Base-by-base conservation (phyloP, 495 filamentous ascomycete species). In the Jackrogersella multiformis region DNA sequence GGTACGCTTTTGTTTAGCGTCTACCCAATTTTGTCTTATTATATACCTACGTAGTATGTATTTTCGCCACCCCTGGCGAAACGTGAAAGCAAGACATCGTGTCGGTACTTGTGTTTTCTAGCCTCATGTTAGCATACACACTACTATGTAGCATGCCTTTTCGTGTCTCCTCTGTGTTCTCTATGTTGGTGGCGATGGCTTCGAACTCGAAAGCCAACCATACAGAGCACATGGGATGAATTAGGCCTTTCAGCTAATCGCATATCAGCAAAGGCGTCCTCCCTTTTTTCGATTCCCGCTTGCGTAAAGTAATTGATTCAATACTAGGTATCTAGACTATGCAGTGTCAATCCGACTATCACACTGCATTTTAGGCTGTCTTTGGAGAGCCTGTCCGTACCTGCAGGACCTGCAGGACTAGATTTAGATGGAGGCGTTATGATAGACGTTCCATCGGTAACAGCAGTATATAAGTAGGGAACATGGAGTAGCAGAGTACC, bases 311-410 rank as follows among this genome's bases (percentile, higher is more conserved):
- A 41, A 30, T 54, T 38, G 12, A 41, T 39, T 36, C 9, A 28
- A 12, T 24, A 12, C n/a, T n/a, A n/a, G n/a, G n/a, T n/a, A n/a
- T n/a, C n/a, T n/a, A n/a, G n/a, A n/a, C n/a, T 30, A 64, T 65
- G 67, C 67, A 70, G 67, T 61, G 52, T 20, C 55, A 34, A 24
- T 61, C 61, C 61, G 61, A 55, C 42, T 2, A 51, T 69, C 66
- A 58, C 67, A 70, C 51, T 64, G 57, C 51, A 57, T 58, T 30
- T 70, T 70, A 70, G 67, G 54, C 67, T 65, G 56, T 70, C 45
- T 58, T 53, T 20, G 46, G 49, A n/a, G 42, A 46, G 12, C 44
- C 16, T 34, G n/a, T 44, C 21, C 23, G 61, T 66, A 61, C 67
- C 61, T 65, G 61, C 67, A 65, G 46, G 49, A 61, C 67, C 61